Evolutionary conservation across 1,284 basidiomycete species (phyloP).

Genomic region (Stygiomarasmius scandens): DNA sequence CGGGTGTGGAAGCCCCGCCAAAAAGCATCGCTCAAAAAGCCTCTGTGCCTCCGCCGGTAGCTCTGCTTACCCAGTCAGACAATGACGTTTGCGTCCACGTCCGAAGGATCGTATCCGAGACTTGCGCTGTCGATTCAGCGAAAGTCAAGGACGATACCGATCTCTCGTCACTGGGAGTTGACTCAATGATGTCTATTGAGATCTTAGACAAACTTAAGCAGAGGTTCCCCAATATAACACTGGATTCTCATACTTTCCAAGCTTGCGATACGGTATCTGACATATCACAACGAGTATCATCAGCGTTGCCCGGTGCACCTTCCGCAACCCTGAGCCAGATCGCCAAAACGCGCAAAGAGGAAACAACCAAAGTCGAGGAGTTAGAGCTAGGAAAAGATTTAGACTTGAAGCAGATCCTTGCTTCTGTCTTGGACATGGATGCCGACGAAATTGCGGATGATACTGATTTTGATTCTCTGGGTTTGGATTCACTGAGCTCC

Average conservation of each 20-base stretch:
- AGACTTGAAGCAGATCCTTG: slow-evolving; percentile 46
- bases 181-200: slow-evolving; percentile 61
- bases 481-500: slow-evolving; percentile 65
- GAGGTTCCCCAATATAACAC: slow-evolving; percentile 33
- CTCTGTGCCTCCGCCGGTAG: no score
- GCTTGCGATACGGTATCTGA: slow-evolving; percentile 42
- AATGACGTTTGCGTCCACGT: slow-evolving; percentile 18
- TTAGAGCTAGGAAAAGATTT: slow-evolving; percentile 34
- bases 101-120: slow-evolving; percentile 41
- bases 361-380: slow-evolving; percentile 38
- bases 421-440: slow-evolving; percentile 50
- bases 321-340: slow-evolving; percentile 5
- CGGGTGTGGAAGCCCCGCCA: no score
- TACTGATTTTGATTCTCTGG: slow-evolving; percentile 47
- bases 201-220: slow-evolving; percentile 41
- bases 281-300: slow-evolving; percentile 31
- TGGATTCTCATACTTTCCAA: slow-evolving; percentile 37
- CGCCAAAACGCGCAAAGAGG: slow-evolving; percentile 23
- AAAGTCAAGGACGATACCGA: slow-evolving; percentile 36
- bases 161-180: slow-evolving; percentile 51
- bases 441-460: slow-evolving; percentile 43
- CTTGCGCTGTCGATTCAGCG: slow-evolving; percentile 39
- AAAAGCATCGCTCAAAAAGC: no score
- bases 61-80: background rate
- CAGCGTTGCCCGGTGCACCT: slow-evolving; percentile 9